Evolutionary conservation across 2,329 filamentous ascomycete genomes (phyloP).

Genomic region (Aspergillus sergii): DNA sequence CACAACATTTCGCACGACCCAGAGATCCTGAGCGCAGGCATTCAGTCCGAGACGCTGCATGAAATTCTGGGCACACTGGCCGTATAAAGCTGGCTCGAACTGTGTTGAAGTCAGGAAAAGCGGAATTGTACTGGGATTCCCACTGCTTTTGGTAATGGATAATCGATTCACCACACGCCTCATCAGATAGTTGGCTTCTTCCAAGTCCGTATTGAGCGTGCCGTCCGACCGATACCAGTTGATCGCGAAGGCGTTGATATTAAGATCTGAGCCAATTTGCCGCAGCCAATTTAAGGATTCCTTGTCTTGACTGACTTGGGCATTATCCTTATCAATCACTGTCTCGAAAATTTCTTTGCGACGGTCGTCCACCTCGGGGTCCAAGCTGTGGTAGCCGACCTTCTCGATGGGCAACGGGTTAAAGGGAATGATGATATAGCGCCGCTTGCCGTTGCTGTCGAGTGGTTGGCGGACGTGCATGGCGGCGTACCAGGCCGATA

Average conservation of each 20-base stretch:
- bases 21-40: conserved; percentile 42
- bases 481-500: neutral
- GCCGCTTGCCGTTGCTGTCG: too few species aligned
- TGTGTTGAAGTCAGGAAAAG: conserved; percentile 51
- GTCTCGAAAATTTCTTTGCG: conserved; percentile 4
- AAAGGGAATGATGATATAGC: conserved; percentile 14
- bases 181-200: conserved; percentile 55
- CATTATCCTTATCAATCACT: conserved; percentile 6
- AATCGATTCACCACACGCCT: conserved; percentile 46
- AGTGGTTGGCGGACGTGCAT: neutral
- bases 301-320: conserved; percentile 12
- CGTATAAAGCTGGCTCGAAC: conserved; percentile 46
- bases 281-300: conserved; percentile 45
- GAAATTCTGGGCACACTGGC: conserved; percentile 45
- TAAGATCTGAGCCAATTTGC: conserved; percentile 50
- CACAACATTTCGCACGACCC: conserved; percentile 52
- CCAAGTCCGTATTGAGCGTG: conserved; percentile 46
- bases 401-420: conserved; percentile 11
- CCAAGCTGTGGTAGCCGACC: neutral
- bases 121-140: conserved; percentile 40
- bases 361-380: neutral
- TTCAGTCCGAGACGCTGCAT: conserved; percentile 40
- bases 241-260: conserved; percentile 38
- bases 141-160: conserved; percentile 45
- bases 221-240: conserved; percentile 49